Evolutionary conservation across 352 stramenopile genomes (phyloP), one percentile per base, ranked within the genome.

Genomic region (Phytopythium mirpurense): DNA sequence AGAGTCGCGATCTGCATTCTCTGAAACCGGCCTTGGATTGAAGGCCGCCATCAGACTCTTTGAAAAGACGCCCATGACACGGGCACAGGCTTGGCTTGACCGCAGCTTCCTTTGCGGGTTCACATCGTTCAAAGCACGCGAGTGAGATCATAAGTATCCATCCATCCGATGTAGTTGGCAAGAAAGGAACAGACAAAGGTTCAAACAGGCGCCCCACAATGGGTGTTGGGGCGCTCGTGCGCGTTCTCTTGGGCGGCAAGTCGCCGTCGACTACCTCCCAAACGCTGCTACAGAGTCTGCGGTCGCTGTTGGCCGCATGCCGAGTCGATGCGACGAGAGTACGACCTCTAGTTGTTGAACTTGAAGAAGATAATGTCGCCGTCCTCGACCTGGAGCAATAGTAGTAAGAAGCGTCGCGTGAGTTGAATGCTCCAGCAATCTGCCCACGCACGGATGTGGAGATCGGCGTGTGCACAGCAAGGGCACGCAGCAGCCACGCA

Each of bases 291-390:
- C 14, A 14, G 15, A 9, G 40, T 21, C 40, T 5, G 21, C 12
- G 21, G 14, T 15, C 23, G 29, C 12, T 21, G 2, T 31, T 5
- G 14, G 16, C 16, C 41, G 15, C 41, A 47, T 21, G 41, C 41
- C 14, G 24, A 29, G 41, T 26, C 15, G 21, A 47, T 23, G 5
- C 41, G 7, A 19, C 15, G 23, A n/a, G 15, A 5, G 14, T 14
- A 19, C 21, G 12, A 21, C 27, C 41, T 65, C 73, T 92, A 95
- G 72, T 90, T 95, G 83, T 96, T 96, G 62, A 94, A 94, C 75
- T 94, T 96, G 81, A 96, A 96, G 65, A 90, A 91, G 68, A 96
- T 91, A 74, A 93, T 85, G 68, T 96, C 86, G 34, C 86, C 86
- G 52, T 93, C 83, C 68, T 91, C 66, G 38, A 93, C 69, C 69